A percentile compares a stretch with the other conserved stretches of the same genome.
Evolutionary conservation across 805 yeast genomes (phyloP).

Genomic region (Maudiozyma pseudohumilis): DNA sequence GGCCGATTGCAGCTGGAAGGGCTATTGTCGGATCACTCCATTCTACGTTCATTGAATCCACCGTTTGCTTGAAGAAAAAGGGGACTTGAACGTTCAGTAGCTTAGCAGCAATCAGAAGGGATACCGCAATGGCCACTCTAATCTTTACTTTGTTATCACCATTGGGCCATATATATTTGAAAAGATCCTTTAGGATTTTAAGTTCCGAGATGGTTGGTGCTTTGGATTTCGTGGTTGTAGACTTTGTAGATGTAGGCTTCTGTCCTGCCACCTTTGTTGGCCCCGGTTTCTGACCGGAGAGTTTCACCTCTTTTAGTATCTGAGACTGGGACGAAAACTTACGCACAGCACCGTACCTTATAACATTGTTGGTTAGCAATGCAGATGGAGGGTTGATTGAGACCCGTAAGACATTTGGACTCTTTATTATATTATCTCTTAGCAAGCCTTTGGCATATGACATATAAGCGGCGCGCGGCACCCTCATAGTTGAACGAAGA

Average conservation of each 20-base stretch:
- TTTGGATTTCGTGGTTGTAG: background rate
- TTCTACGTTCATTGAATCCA: slow-evolving; percentile 88
- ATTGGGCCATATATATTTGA: slow-evolving; percentile 76
- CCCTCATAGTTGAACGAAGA: no score
- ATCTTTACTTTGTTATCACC: slow-evolving; percentile 53
- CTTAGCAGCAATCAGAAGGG: slow-evolving; percentile 70
- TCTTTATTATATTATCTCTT: no score
- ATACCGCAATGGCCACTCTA: slow-evolving; percentile 68
- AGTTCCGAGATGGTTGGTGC: slow-evolving; percentile 31
- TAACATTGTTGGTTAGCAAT: no score
- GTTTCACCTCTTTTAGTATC: no score
- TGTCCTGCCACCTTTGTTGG: no score
- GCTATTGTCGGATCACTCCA: slow-evolving; percentile 63
- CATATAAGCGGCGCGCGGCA: no score
- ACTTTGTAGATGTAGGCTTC: background rate
- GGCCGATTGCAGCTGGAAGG: slow-evolving; percentile 43
- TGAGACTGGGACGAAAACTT: no score
- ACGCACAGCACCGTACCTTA: no score
- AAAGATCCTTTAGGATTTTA: slow-evolving; percentile 50
- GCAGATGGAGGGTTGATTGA: no score
- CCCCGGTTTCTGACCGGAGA: no score
- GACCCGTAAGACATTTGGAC: no score
- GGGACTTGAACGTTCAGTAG: slow-evolving; percentile 92
- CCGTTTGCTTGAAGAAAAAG: slow-evolving; percentile 77
- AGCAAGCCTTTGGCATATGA: no score